Base-by-base conservation (phyloP, 495 filamentous ascomycete species). In the Copromyces sp. region DNA sequence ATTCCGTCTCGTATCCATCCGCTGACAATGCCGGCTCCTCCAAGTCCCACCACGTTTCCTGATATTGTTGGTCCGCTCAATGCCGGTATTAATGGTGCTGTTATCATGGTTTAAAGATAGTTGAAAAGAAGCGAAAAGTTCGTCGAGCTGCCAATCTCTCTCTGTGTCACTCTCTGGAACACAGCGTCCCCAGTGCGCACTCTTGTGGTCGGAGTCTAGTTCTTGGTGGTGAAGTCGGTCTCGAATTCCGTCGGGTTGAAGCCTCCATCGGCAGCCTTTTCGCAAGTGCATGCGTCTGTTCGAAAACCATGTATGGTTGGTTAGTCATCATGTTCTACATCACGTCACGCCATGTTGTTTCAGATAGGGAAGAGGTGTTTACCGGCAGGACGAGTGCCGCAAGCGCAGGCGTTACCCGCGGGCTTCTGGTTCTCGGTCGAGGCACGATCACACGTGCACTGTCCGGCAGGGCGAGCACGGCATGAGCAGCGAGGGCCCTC, bases 401-500 rank as follows among this genome's bases (percentile, higher is more conserved):
- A 97, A 29, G 89, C 84, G 80, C 94, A 98, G 24, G 89, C 84
- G 45, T 70, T 75, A 16, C 76, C 81, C 9, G 83, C 80, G 11
- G 83, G 74, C 16, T 88, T 83, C 40, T 84, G 78, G 83, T 97
- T 97, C 89, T 97, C 94, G 24, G 82, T 84, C 4, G 81, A 78
- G 5, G 93, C 86, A 71, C 93, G 88, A 72, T 93, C 90, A 80
- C 94, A 97, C 59, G 89, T 97, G 82, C 94, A 97, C 77, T 90
- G 81, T 73, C 92, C 92, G 78, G 89, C 91, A 17, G 92, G 90
- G 59, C 94, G 90, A 73, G 78, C 81, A 40, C 93, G 87, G 84
- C 94, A 97, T 35, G 92, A 94, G 87, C 94, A 97, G 70, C 93
- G 85, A 35, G 93, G 85, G n/a, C 92, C 93, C 4, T 83, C 80